phyloP scores from a whole-genome alignment of 768 basidiomycete species.

The Ramaria sp. region DNA sequence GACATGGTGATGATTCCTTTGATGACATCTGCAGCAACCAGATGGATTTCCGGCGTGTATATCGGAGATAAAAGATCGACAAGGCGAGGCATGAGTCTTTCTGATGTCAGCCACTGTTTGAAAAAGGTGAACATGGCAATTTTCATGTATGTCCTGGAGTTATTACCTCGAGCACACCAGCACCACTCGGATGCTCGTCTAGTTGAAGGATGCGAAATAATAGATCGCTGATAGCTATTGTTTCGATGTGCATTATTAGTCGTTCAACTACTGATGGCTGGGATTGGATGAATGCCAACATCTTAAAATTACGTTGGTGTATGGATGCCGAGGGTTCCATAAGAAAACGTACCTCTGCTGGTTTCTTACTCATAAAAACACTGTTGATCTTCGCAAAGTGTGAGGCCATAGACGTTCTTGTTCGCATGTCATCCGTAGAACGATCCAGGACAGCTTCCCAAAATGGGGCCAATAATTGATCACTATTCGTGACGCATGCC shows the following conservation, averaged over 20 bases:
- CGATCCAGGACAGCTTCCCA: slow-evolving; percentile 84
- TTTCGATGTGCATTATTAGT: slow-evolving; percentile 76
- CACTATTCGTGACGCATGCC: slow-evolving; percentile 63
- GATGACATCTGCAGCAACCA: slow-evolving; percentile 80
- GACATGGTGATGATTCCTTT: slow-evolving; percentile 94
- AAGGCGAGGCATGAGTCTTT: slow-evolving; percentile 72
- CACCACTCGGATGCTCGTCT: slow-evolving; percentile 72
- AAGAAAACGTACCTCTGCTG: slow-evolving; percentile 58
- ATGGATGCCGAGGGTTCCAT: neutral
- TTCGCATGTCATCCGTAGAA: slow-evolving; percentile 78
- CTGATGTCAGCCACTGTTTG: slow-evolving; percentile 75
- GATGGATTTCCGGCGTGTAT: slow-evolving; percentile 65
- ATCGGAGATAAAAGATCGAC: slow-evolving; percentile 75
- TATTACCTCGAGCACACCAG: slow-evolving; percentile 80
- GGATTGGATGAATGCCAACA: slow-evolving; percentile 83
- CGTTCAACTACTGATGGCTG: slow-evolving; percentile 76
- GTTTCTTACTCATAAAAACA: slow-evolving; percentile 79
- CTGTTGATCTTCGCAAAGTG: slow-evolving; percentile 94
- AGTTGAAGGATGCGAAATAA: slow-evolving; percentile 83
- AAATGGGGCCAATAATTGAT: slow-evolving; percentile 72
- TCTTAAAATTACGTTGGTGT: slow-evolving; percentile 34
- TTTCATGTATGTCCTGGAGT: slow-evolving; percentile 22
- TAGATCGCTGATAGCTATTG: slow-evolving; percentile 85
- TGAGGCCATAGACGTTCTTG: slow-evolving; percentile 75
- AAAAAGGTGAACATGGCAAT: slow-evolving; percentile 7